Percentiles rank a stretch among this genome's conserved stretches.
These are phyloP conservation scores for Chrysosporium queenslandicum DNA, from an alignment of 2,329 filamentous ascomycete species.

Conservation along the genomic window DNA sequence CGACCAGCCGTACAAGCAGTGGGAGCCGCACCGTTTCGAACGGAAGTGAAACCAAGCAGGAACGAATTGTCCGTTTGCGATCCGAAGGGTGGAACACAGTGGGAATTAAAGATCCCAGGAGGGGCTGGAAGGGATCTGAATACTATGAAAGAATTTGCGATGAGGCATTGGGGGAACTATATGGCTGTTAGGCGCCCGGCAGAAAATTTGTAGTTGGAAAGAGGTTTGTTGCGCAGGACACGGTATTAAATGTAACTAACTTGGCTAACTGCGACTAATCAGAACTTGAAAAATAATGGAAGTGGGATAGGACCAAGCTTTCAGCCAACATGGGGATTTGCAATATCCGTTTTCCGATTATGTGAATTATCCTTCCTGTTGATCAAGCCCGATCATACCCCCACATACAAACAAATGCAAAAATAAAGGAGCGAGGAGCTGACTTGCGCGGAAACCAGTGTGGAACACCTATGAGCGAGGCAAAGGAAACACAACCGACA, in stretches of 20 bases:
- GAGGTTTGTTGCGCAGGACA: background rate
- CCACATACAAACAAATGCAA: background rate
- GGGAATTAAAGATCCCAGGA: slow-evolving; percentile 25
- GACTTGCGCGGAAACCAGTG: background rate
- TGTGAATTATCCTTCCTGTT: too few species aligned
- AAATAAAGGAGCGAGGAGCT: background rate
- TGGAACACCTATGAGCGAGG: background rate
- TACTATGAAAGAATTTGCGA: slow-evolving; percentile 33
- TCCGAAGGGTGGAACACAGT: slow-evolving; percentile 32
- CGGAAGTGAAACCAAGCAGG: slow-evolving; percentile 26
- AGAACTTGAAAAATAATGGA: background rate
- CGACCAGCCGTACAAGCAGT: background rate
- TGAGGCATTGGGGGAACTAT: slow-evolving; percentile 31
- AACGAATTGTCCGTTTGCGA: slow-evolving; percentile 29
- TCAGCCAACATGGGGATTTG: too few species aligned
- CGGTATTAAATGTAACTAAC: background rate
- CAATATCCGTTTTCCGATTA: too few species aligned
- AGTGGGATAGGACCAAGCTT: too few species aligned
- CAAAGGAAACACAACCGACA: too few species aligned
- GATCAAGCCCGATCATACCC: background rate
- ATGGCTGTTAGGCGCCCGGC: slow-evolving; percentile 14
- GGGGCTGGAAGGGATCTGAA: slow-evolving; percentile 30
- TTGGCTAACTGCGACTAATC: too few species aligned
- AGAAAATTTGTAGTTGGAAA: background rate
- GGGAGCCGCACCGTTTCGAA: background rate